A percentile compares a stretch with the other conserved stretches of the same genome.
These are phyloP conservation scores for Graphilbum sp. DNA, from an alignment of 2,329 filamentous ascomycete species.

Conservation along the genomic window DNA sequence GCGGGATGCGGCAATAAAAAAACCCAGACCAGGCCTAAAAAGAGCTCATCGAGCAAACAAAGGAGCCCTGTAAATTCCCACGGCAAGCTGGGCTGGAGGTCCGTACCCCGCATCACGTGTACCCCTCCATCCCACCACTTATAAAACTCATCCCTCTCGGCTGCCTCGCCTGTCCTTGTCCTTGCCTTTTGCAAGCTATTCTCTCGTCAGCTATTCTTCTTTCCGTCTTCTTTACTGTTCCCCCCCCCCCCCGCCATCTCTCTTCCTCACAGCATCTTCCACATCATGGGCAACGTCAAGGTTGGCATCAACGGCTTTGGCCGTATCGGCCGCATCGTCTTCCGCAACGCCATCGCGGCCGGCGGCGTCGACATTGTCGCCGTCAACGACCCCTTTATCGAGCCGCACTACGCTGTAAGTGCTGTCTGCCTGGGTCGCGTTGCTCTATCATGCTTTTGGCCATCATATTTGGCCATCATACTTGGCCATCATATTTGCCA, in stretches of 20 bases:
- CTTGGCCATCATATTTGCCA: no score
- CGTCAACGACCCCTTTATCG: constrained; percentile 99
- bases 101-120: not conserved
- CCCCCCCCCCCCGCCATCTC: no score
- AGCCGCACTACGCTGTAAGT: constrained; percentile 88
- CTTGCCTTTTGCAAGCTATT: no score
- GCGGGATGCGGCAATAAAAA: no score
- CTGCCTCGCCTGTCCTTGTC: not conserved
- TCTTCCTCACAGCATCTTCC: no score
- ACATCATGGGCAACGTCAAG: constrained; percentile 49
- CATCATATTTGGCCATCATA: no score
- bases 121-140: not conserved
- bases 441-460: constrained; percentile 5
- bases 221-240: no score
- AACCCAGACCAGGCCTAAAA: no score
- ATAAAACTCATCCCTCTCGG: not conserved
- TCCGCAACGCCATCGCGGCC: constrained; percentile 93
- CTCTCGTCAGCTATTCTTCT: no score
- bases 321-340: constrained; percentile 97
- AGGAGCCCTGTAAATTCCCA: not conserved
- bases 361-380: constrained; percentile 81
- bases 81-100: not conserved
- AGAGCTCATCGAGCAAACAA: not conserved
- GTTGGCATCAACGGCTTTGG: constrained; percentile 99
- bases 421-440: not conserved